phyloP scores from a whole-genome alignment of 1,139 yeast genomes.

The Debaryomycetaceae sp. region DNA sequence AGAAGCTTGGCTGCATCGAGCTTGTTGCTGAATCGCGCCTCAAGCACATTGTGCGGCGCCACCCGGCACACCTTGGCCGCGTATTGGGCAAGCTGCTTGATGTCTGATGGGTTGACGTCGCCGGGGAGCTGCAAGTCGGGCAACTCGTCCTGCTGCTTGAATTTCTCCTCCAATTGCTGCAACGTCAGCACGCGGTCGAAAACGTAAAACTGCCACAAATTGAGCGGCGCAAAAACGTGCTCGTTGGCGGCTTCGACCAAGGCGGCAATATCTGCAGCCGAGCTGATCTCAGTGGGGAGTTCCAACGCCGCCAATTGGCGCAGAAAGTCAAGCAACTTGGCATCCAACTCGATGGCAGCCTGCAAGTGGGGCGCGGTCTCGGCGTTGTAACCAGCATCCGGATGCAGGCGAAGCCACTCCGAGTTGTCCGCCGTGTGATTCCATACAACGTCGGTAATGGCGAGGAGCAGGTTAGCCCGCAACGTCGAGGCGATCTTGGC shows the following conservation, averaged over 20 bases:
- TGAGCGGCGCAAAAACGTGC: constrained; percentile 62
- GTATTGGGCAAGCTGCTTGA: constrained; percentile 47
- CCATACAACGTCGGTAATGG: constrained; percentile 89
- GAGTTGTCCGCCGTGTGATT: constrained; percentile 95
- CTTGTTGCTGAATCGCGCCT: constrained; percentile 47
- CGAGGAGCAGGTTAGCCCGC: constrained; percentile 54
- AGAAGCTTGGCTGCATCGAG: constrained; percentile 51
- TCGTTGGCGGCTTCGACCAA: constrained; percentile 63
- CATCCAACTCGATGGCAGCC: constrained; percentile 83
- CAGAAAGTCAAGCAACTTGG: constrained; percentile 61
- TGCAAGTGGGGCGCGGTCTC: constrained; percentile 85
- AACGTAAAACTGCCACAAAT: constrained; percentile 87
- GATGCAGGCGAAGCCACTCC: constrained; percentile 76
- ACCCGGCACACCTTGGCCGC: constrained; percentile 33
- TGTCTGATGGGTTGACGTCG: constrained; percentile 25
- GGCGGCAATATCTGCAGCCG: constrained; percentile 49
- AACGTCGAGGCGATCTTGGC: constrained; percentile 37
- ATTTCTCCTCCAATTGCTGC: constrained; percentile 24
- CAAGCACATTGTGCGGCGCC: constrained; percentile 26
- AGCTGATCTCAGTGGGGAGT: constrained; percentile 51
- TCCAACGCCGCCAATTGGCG: constrained; percentile 48
- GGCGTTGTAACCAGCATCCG: constrained; percentile 84
- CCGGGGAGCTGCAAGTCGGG: too few species aligned
- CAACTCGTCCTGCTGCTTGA: too few species aligned
- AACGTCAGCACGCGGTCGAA: constrained; percentile 47